Base-by-base conservation (phyloP, 352 stramenopile genomes). In the Pythium folliculosum region DNA sequence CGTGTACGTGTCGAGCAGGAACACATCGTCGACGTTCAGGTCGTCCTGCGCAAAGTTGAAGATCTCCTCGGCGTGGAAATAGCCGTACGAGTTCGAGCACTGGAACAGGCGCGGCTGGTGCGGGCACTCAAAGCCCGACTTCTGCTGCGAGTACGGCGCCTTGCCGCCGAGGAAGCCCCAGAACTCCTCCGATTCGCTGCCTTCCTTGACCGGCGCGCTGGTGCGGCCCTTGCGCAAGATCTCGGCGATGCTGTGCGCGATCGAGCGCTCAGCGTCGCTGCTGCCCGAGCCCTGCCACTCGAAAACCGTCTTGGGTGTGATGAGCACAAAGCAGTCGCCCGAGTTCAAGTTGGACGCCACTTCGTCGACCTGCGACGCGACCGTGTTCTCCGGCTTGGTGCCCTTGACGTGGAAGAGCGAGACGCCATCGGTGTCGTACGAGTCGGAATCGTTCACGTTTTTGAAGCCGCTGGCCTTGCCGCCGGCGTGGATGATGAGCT, bases 321-420 rank as follows among this genome's bases (percentile, higher is more conserved):
- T 81, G 19, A 97, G 71, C 9, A 96, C 78, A 68, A 93, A 96
- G 60, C 77, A 91, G 62, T 96, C 89, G 19, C 89, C 87, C 55
- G 91, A 97, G 67, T 94, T 97, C 21, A 98, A 73, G 65, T 73
- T 96, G n/a, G 76, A 67, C 1, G 91, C 84, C 58, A 86, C 72
- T 45, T 93, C 77, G 43, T 91, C 71, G 8, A 94, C 85, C 63
- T 97, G 86, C 25, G 89, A 87, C 5, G 84, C 94, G 35, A 95
- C 73, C 9, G 92, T 97, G 82, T 97, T 98, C 49, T 85, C 78
- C 12, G 76, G 50, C 30, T 77, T 91, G 40, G 90, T 95, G 49
- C 94, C 92, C 73, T 95, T 96, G 47, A 98, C 76, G 71, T 98
- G 93, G 75, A 91, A 98, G 12, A 97, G 79, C 37, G 81, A 89